Conservation (phyloP, 2,329 filamentous ascomycete genomes). For the Thyridium curvatum region DNA sequence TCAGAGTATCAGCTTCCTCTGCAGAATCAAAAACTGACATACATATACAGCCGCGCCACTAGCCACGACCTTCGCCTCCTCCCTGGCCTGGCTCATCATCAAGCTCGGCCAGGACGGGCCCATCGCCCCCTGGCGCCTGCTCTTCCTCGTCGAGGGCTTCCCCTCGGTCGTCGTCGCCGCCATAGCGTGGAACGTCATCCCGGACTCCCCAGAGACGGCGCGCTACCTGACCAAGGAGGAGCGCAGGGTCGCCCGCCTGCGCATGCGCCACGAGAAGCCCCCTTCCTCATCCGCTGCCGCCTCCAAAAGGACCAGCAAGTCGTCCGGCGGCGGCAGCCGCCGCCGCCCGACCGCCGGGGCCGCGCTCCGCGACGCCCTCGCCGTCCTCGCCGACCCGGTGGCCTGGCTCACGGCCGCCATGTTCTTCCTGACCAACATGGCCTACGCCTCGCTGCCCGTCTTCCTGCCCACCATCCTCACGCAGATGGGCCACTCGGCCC, state of each 20-base stretch:
- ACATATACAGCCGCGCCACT: conserved; percentile 68
- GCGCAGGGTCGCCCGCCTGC: conserved; percentile 63
- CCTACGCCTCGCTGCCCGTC: conserved; percentile 81
- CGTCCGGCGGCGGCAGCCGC: conserved; percentile 7
- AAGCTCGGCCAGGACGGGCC: conserved; percentile 57
- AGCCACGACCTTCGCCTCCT: conserved; percentile 76
- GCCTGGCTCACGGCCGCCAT: conserved; percentile 73
- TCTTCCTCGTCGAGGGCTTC: conserved; percentile 82
- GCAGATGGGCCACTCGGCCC: conserved; percentile 65
- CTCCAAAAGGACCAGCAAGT: conserved; percentile 10
- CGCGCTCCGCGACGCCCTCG: conserved; percentile 51
- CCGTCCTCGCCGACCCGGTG: conserved; percentile 58
- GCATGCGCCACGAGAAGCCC: conserved; percentile 50
- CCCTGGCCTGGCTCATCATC: conserved; percentile 72
- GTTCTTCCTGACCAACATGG: conserved; percentile 84
- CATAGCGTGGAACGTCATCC: conserved; percentile 68
- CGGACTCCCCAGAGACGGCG: conserved; percentile 66
- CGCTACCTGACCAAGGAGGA: conserved; percentile 56
- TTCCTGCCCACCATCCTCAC: conserved; percentile 78
- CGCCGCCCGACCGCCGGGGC: conserved; percentile 17
- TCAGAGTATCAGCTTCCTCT: conserved; percentile 10
- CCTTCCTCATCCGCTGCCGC: conserved; percentile 15
- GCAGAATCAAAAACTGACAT: conserved; percentile 39
- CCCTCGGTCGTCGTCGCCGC: conserved; percentile 72
- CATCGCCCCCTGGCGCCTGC: conserved; percentile 76